These are phyloP conservation scores for Trichomonas vaginalis DNA, from an alignment of 208 protist genomes.

Conservation along the genomic window DNA sequence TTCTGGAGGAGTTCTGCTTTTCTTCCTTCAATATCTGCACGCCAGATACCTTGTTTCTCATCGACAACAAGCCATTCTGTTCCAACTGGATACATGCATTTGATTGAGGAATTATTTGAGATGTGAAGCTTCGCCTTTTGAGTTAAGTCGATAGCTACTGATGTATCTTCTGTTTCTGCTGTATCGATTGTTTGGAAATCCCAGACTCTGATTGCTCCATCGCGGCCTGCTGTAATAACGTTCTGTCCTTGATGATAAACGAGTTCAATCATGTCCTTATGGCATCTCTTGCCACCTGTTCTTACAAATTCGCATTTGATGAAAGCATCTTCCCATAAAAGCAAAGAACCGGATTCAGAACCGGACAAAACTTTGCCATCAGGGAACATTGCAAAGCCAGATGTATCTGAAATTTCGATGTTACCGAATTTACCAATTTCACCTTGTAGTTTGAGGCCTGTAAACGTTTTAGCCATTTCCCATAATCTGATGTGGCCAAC, in stretches of 20 bases:
- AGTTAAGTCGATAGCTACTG: not conserved
- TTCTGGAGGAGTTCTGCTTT: conserved; percentile 14
- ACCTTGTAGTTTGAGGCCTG: conserved; percentile 73
- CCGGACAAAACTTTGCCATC: conserved; percentile 55
- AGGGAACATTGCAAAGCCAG: conserved; percentile 61
- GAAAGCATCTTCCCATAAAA: conserved; percentile 85
- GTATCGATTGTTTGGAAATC: conserved; percentile 60
- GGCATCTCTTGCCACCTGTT: conserved; percentile 35
- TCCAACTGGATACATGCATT: not conserved
- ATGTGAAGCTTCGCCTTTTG: not conserved
- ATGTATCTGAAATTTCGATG: conserved; percentile 78
- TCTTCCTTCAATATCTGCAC: not conserved
- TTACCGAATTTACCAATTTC: conserved; percentile 86
- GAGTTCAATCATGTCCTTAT: conserved; percentile 59
- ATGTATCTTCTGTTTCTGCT: conserved; percentile 46
- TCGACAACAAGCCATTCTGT: not conserved
- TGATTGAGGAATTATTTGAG: not conserved
- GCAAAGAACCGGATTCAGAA: conserved; percentile 66
- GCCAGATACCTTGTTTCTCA: not conserved
- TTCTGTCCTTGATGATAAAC: conserved; percentile 55
- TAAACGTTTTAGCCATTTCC: conserved; percentile 89
- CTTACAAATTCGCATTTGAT: conserved; percentile 70
- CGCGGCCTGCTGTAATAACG: conserved; percentile 70
- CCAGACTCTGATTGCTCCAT: conserved; percentile 83
- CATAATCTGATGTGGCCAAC: conserved; percentile 87